A percentile compares a stretch with the other conserved stretches of the same genome.
These are phyloP conservation scores for Fusarium fujikuroi DNA, from an alignment of 2,329 filamentous ascomycete species.

Conservation along the genomic window DNA sequence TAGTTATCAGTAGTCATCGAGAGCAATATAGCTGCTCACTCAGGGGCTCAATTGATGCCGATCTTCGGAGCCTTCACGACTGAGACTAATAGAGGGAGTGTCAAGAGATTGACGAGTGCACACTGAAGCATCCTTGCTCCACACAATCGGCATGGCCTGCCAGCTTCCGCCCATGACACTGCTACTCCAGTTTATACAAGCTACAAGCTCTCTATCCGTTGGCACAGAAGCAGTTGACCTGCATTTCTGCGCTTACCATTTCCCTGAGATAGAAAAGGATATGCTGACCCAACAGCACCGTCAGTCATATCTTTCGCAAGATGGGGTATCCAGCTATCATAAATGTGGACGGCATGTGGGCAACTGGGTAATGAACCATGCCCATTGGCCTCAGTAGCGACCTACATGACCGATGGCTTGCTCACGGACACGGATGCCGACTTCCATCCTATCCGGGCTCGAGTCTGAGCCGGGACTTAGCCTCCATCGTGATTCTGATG, in stretches of 20 bases:
- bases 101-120: not conserved
- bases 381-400: not conserved
- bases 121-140: not conserved
- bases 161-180: not conserved
- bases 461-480: not conserved
- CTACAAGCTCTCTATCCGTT: not conserved
- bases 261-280: not conserved
- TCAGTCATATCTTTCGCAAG: too few relatives aligned
- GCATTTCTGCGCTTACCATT: not conserved
- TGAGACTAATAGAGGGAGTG: not conserved
- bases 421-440: not conserved
- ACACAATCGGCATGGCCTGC: fast-evolving
- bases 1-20: not conserved
- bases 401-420: not conserved
- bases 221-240: fast-evolving
- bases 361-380: not conserved
- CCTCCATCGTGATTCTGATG: not conserved
- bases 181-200: not conserved
- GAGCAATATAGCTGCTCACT: not conserved
- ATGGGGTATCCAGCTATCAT: not conserved
- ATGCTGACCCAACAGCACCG: not conserved
- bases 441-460: not conserved
- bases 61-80: not conserved
- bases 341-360: not conserved
- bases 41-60: not conserved